Base-by-base conservation (phyloP, 2,329 filamentous ascomycete genomes). In the Aspergillus sp. region DNA sequence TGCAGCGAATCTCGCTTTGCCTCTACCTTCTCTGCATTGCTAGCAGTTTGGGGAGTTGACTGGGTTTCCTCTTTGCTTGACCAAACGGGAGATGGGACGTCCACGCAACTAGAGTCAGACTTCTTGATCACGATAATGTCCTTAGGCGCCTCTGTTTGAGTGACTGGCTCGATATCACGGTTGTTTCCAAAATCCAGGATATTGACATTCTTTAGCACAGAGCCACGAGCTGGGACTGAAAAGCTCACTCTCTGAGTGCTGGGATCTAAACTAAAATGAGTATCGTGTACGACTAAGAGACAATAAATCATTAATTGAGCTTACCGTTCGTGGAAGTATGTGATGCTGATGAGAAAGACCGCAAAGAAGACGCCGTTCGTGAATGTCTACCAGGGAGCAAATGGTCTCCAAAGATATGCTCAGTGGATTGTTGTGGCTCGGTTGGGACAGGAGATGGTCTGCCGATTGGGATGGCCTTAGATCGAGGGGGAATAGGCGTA, bases 381-480 rank as follows among this genome's bases (percentile, higher is more conserved):
- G 26, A 29, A 39, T 12, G 29, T 38, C 48, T 48, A 10, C 58
- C 56, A 33, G 57, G 58, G 3, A 60, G 49, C n/a, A 57, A 40
- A 49, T 61, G 56, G 35, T 58, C 48, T 5, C 58, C 58, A 41
- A 59, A 49, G 35, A 54, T 43, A 41, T 47, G 43, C 19, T 6
- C 36, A 44, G 33, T n/a, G 26, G 33, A n/a, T 12, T 29, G 26
- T 32, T 33, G 12, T 7, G n/a, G 12, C 7, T 43, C 29, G 27
- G 19, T 19, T 39, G 36, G 12, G 9, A 2, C 19, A 19, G 36
- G 6, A 39, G 36, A 7, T 27, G 36, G n/a, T 19, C 4, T 19
- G 12, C 29, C 12, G 19, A 19, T 43, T 10, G 41, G 29, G 10
- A 6, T 30, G 10, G 27, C 27, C 28, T 3, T 19, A 34, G 12